Percentiles rank a stretch among this genome's conserved stretches.
phyloP scores from a whole-genome alignment of 352 stramenopile genomes.

The Globisporangium carolinianum region DNA sequence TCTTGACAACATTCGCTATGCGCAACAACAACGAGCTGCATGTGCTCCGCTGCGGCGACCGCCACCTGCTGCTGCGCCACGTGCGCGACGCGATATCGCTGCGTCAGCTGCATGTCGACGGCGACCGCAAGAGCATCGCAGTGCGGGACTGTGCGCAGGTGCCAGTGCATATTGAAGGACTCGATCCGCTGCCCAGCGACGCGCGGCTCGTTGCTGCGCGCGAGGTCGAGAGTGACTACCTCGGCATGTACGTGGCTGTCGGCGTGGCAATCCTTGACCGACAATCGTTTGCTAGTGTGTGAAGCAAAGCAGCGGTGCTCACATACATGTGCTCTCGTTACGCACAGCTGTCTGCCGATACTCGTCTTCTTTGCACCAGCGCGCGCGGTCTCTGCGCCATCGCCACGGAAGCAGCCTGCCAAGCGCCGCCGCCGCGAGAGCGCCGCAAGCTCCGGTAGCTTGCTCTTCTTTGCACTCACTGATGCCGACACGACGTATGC shows the following conservation, averaged over 20 bases:
- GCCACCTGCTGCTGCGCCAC: constrained; percentile 12
- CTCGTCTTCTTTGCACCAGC: constrained; percentile 6
- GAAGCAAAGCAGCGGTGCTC: too few relatives aligned
- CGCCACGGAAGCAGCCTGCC: neutral
- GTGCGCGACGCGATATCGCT: constrained; percentile 7
- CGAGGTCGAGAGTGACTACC: constrained; percentile 26
- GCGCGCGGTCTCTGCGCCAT: neutral
- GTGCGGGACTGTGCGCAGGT: constrained; percentile 2
- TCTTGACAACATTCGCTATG: too few relatives aligned
- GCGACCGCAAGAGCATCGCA: constrained; percentile 3
- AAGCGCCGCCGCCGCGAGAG: neutral
- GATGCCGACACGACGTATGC: neutral
- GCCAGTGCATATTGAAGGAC: neutral
- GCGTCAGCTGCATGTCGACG: constrained; percentile 10
- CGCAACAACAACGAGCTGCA: neutral
- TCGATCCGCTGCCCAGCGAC: constrained; percentile 15
- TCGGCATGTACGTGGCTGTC: constrained; percentile 28
- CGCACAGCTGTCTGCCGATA: constrained; percentile 2
- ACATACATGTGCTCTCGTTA: neutral
- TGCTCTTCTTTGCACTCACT: constrained; percentile 10
- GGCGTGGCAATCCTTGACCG: neutral
- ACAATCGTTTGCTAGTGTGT: neutral
- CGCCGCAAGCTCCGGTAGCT: neutral
- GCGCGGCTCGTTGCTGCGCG: constrained; percentile 29
- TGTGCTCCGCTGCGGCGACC: constrained; percentile 4